Evolutionary conservation across 2,329 filamentous ascomycete genomes (phyloP), one percentile per base, ranked within the genome.

Genomic region (Scleromitrula shiraiana): DNA sequence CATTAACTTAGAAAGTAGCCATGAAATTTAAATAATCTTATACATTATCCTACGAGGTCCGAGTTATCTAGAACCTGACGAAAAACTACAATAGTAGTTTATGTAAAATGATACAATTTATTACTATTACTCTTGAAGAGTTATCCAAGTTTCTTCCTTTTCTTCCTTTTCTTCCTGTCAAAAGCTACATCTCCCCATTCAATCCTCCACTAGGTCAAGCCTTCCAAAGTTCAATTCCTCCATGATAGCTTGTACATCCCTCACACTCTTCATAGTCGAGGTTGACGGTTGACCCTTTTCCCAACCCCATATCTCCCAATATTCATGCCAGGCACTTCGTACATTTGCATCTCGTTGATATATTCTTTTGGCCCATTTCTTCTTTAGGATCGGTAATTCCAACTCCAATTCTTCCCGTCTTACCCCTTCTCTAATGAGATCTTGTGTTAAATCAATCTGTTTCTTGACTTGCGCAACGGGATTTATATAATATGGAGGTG

Each of bases 261-360:
- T 33, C 14, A 33, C 7, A 15, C 30, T 33, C 12, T 37, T 32
- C 15, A 36, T 2, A 23, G 30, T 20, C 22, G 30, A 37, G 41
- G 41, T 44, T n/a, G n/a, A 15, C 7, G 30, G 30, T 8, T 46
- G 45, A 2, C 48, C 43, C 27, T 24, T 17, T 8, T 50, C 36
- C 38, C 30, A 30, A n/a, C 57, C 60, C 60, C 58, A 62, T 23
- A 61, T 52, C 8, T 47, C 58, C 57, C 57, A 62, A 46, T 58
- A 52, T 29, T 44, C 36, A 32, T 49, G 35, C 57, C 57, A 61
- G 12, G 50, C 55, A 19, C 48, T 41, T n/a, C 50, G 24, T 20
- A 54, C 50, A 23, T 51, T 51, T 15, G 46, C 27, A 39, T 56
- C 51, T 26, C 46, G 44, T 7, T 33, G 36, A 36, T 40, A 27